Evolutionary conservation across 106 monocot genomes (phyloP).

Genomic region (Hemerocallis citrina): DNA sequence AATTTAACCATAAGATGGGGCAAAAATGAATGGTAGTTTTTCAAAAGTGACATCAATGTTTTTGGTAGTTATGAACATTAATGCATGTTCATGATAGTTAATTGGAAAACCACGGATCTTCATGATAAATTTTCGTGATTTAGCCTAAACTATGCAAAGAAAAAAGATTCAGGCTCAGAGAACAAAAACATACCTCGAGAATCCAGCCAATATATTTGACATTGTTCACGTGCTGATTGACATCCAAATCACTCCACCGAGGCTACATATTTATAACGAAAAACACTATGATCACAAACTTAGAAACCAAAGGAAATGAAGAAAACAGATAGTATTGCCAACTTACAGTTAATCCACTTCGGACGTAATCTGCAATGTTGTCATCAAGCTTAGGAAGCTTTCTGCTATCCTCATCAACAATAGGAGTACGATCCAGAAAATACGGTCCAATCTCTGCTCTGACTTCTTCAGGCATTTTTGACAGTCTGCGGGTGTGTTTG

Average conservation of each 20-base stretch:
- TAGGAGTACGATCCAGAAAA: slow-evolving; percentile 49
- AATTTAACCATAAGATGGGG: too few species aligned
- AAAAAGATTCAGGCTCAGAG: too few species aligned
- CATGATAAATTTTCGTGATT: too few species aligned
- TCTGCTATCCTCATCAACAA: slow-evolving; percentile 64
- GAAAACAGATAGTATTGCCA: neutral
- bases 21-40: too few species aligned
- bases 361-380: slow-evolving; percentile 48
- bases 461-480: slow-evolving; percentile 86
- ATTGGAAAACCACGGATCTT: too few species aligned
- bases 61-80: too few species aligned
- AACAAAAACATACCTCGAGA: slow-evolving; percentile 68
- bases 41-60: too few species aligned
- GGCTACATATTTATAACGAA: slow-evolving; percentile 48
- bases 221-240: slow-evolving; percentile 96
- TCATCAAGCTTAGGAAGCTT: slow-evolving; percentile 71
- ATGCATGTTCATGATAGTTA: too few species aligned
- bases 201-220: slow-evolving; percentile 98
- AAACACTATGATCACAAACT: neutral
- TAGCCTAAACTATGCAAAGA: too few species aligned
- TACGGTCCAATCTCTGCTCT: slow-evolving; percentile 69
- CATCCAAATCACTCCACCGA: slow-evolving; percentile 86
- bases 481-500: slow-evolving; percentile 55
- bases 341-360: slow-evolving; percentile 71
- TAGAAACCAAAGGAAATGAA: neutral